These are phyloP conservation scores for Solanum bukasovii DNA, from an alignment of 257 asterid species.

Conservation along the genomic window DNA sequence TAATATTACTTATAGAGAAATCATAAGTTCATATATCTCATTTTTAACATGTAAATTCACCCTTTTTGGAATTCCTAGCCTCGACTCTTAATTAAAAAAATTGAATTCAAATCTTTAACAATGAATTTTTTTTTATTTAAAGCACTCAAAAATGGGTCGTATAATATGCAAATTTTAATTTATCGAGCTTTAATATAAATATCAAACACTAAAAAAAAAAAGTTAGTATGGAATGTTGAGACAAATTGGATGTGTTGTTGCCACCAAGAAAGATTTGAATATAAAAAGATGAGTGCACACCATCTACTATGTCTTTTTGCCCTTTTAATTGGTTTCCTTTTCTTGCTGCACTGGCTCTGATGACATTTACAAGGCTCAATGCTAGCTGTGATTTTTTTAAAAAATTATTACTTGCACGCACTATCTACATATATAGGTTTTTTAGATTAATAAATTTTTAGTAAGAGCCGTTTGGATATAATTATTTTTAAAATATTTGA, in stretches of 20 bases:
- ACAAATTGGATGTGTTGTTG: background rate
- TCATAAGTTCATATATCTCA: too few species aligned
- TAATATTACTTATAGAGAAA: too few species aligned
- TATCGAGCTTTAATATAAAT: too few species aligned
- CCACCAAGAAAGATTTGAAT: background rate
- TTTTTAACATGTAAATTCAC: background rate
- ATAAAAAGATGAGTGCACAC: background rate
- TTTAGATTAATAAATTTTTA: too few species aligned
- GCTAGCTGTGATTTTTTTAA: background rate
- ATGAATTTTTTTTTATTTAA: background rate
- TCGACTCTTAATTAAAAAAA: background rate
- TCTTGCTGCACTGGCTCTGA: background rate
- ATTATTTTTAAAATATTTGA: too few species aligned
- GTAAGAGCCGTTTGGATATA: too few species aligned
- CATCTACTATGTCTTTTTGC: background rate
- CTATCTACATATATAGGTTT: background rate
- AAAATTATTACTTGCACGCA: background rate
- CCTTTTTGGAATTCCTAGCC: accelerated
- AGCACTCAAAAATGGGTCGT: background rate
- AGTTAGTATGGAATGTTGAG: background rate
- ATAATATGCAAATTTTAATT: background rate
- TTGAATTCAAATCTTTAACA: background rate
- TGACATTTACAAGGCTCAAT: background rate
- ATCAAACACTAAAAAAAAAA: too few species aligned
- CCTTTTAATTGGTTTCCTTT: background rate